Percentiles rank a stretch among this genome's conserved stretches.
Evolutionary conservation across 2,329 filamentous ascomycete genomes (phyloP).

Genomic region (Alternaria triticimaculans): DNA sequence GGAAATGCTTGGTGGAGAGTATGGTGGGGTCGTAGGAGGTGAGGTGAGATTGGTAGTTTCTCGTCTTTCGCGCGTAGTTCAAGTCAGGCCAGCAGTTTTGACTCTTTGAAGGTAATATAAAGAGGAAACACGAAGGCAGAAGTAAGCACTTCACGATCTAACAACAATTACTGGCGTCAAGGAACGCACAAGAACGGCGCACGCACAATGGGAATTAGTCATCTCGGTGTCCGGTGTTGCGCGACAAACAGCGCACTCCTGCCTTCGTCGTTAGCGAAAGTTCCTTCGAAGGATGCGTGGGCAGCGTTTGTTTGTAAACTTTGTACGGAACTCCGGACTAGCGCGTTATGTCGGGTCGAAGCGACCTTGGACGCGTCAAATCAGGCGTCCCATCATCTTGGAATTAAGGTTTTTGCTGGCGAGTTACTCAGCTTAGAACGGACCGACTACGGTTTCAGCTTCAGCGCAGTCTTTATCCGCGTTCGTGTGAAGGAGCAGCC

Average conservation of each 20-base stretch:
- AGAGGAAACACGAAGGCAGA: background rate
- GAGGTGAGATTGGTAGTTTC: background rate
- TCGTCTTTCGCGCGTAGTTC: background rate
- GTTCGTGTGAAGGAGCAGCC: background rate
- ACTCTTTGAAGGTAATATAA: background rate
- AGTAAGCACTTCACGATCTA: background rate
- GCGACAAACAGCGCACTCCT: background rate
- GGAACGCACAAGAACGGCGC: background rate
- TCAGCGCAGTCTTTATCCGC: background rate
- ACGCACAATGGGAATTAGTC: background rate
- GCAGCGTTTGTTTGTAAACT: background rate
- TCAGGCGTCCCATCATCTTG: background rate
- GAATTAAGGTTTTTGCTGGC: background rate
- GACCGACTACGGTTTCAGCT: background rate
- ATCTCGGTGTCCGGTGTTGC: background rate
- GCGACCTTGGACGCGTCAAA: background rate
- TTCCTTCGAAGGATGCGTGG: background rate
- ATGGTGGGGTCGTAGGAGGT: background rate
- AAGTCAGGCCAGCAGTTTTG: background rate
- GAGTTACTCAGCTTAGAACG: background rate
- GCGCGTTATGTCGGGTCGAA: background rate
- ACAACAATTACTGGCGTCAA: background rate
- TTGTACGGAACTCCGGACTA: constrained; percentile 8
- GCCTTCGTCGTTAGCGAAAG: background rate
- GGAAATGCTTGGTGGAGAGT: background rate